Percentiles rank a stretch among this genome's conserved stretches.
phyloP scores from a whole-genome alignment of 2,329 filamentous ascomycete species.

The Capronia epimyces region DNA sequence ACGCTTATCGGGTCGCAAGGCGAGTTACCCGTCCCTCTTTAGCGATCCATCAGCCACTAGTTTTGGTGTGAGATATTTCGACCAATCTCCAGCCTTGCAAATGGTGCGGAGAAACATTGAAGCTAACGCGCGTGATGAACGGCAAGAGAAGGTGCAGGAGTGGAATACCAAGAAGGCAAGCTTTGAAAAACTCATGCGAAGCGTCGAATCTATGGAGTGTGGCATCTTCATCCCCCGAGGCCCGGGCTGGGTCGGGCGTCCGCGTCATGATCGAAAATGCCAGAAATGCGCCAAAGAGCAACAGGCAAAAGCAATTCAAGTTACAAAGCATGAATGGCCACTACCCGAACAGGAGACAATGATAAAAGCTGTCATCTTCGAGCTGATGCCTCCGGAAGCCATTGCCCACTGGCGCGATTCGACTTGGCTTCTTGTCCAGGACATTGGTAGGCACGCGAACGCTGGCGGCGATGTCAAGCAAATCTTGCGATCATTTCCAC shows the following conservation, averaged over 20 bases:
- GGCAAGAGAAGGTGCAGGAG: constrained; percentile 35
- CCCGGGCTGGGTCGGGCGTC: not conserved
- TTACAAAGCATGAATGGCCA: constrained; percentile 54
- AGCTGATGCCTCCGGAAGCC: constrained; percentile 41
- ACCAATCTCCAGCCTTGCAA: constrained; percentile 42
- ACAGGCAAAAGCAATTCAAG: constrained; percentile 39
- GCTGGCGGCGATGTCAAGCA: not conserved
- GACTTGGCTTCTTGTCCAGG: constrained; percentile 40
- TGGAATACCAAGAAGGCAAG: constrained; percentile 29
- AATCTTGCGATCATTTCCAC: constrained; percentile 4
- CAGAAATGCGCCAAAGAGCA: constrained; percentile 34
- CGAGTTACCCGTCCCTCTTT: constrained; percentile 36
- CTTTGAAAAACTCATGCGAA: constrained; percentile 32
- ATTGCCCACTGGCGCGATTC: constrained; percentile 49
- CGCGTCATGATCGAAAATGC: constrained; percentile 30
- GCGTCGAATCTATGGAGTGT: constrained; percentile 12
- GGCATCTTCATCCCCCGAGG: constrained; percentile 4
- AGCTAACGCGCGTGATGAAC: constrained; percentile 32
- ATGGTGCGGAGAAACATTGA: constrained; percentile 38
- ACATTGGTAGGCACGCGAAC: constrained; percentile 29
- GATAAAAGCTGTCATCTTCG: constrained; percentile 49
- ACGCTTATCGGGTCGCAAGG: constrained; percentile 30
- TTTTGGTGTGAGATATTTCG: constrained; percentile 49
- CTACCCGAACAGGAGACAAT: constrained; percentile 36
- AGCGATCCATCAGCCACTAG: constrained; percentile 32